phyloP scores from a whole-genome alignment of 2,329 filamentous ascomycete genomes.

The Stemphylium beticola region DNA sequence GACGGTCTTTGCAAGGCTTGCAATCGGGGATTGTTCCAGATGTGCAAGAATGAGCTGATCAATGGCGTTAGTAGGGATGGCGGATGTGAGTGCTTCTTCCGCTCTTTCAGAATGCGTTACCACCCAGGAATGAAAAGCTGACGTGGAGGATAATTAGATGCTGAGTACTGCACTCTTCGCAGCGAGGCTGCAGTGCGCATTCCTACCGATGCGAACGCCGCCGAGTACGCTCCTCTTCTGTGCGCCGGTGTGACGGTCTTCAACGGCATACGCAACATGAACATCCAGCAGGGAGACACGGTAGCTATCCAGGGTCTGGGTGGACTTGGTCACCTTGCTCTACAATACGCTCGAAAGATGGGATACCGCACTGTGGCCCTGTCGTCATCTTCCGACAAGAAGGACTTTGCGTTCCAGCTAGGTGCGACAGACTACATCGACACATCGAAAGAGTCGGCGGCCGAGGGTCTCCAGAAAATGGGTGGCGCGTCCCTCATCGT shows the following conservation, averaged over 20 bases:
- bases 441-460: conserved; percentile 58
- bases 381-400: conserved; percentile 58
- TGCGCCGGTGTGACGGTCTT: conserved; percentile 60
- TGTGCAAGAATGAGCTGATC: conserved; percentile 66
- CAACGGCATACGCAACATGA: conserved; percentile 58
- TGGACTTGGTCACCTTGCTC: conserved; percentile 59
- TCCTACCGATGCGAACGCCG: conserved; percentile 55
- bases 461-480: conserved; percentile 59
- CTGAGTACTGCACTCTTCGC: conserved; percentile 67
- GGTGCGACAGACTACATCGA: conserved; percentile 65
- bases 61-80: conserved; percentile 72
- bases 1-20: conserved; percentile 68
- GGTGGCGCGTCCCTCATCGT: conserved; percentile 69
- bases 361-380: conserved; percentile 61
- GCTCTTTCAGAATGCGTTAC: background rate
- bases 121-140: background rate
- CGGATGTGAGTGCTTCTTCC: conserved; percentile 59
- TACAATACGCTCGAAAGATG: conserved; percentile 61
- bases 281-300: conserved; percentile 52
- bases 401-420: conserved; percentile 59
- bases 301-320: conserved; percentile 62
- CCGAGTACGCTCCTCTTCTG: conserved; percentile 55
- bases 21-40: conserved; percentile 68
- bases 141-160: conserved; percentile 43
- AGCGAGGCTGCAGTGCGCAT: conserved; percentile 65